Base-by-base conservation (phyloP, 352 stramenopile species). In the Globisporangium rhizosaccharum region DNA sequence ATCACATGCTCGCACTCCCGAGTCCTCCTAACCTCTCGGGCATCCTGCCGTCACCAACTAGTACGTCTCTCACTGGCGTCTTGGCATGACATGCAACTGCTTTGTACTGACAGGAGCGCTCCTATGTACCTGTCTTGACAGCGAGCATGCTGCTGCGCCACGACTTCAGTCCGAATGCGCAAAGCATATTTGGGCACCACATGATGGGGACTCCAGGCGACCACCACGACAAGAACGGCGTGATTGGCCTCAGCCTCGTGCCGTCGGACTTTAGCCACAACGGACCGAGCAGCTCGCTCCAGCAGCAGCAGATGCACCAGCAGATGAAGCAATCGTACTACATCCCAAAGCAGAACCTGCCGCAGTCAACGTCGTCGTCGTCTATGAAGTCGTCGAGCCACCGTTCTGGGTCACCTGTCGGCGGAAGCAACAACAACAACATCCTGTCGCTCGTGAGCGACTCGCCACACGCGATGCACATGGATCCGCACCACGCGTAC, bases 41-140 rank as follows among this genome's bases (percentile, higher is more conserved):
- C 18, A 85, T 92, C 51, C 58, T 92, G 25, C 82, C 76, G 42
- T 92, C 82, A n/a, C 82, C 82, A 62, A 90, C 79, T 25, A 90
- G 82, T 92, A 76, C 36, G 78, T 78, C 57, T 60, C n/a, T 57
- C 20, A n/a, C 51, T 60, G 52, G 25, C 11, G 23, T 23, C 7
- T 60, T 60, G 8, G 15, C 11, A n/a, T 14, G 6, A 45, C 23
- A 28, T 36, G 14, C 41, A 14, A 42, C 3, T 7, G 18, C 39
- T 39, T 55, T 11, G 17, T 14, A 10, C 39, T 45, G 11, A 45
- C 39, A 45, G 3, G 39, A 45, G 17, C 39, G 39, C 4, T 45
- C 11, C 3, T 14, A 14, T 56, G 15, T 45, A 23, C 52, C 18
- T 47, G 15, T 23, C 18, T 10, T 59, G 69, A 51, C 56, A 84